Evolutionary conservation across 306 rosid genomes (phyloP).

Genomic region (Lablab purpureus): DNA sequence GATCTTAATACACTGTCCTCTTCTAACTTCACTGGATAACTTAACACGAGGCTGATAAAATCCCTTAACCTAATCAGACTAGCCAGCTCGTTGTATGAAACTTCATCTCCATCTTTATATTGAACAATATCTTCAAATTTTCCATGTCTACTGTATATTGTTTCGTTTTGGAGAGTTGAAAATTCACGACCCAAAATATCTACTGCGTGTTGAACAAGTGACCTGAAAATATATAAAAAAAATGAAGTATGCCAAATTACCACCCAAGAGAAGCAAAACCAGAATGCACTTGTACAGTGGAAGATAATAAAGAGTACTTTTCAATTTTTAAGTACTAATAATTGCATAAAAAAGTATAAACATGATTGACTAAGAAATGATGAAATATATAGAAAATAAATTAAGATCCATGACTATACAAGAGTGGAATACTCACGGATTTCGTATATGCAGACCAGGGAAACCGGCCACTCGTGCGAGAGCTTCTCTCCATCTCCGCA

Average conservation of each 20-base stretch:
- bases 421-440: background rate
- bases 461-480: background rate
- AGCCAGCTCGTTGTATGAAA: background rate
- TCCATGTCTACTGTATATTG: no score
- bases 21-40: background rate
- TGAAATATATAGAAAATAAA: no score
- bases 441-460: background rate
- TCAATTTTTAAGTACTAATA: background rate
- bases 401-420: no score
- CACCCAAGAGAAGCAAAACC: background rate
- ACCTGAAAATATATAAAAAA: no score
- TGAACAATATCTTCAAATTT: no score
- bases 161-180: no score
- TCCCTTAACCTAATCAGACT: background rate
- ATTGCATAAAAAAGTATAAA: no score
- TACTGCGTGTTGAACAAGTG: no score
- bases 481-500: background rate
- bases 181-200: no score
- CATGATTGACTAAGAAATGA: background rate
- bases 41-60: conserved; percentile 19
- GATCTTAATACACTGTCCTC: background rate
- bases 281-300: no score
- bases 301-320: no score
- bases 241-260: no score
- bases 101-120: background rate